Conservation (phyloP, 768 basidiomycete species). For the Kwoniella mangroviensis region DNA sequence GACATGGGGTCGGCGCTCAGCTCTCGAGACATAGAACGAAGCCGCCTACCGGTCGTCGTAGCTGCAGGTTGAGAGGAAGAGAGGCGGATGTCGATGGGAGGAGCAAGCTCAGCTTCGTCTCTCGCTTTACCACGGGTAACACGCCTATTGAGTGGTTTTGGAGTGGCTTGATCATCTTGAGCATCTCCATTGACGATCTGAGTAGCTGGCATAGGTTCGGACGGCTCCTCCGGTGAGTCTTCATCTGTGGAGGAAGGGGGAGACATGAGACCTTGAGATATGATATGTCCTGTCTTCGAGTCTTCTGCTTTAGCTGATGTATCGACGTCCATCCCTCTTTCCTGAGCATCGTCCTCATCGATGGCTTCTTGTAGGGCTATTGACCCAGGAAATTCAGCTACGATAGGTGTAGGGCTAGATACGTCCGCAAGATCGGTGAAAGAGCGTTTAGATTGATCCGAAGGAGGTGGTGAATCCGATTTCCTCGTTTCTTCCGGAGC, state of each 20-base stretch:
- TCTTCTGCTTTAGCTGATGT: not conserved
- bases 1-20: constrained; percentile 4
- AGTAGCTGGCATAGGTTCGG: constrained; percentile 12
- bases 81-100: constrained; percentile 13
- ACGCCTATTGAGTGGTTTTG: constrained; percentile 8
- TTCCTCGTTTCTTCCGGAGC: not conserved
- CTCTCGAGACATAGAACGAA: constrained; percentile 28
- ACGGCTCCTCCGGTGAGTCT: not conserved
- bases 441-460: constrained; percentile 16
- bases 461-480: not conserved
- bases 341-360: constrained; percentile 25
- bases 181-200: constrained; percentile 8
- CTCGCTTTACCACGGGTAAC: constrained; percentile 8
- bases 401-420: constrained; percentile 15
- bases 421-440: constrained; percentile 27
- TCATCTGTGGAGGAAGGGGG: constrained; percentile 21
- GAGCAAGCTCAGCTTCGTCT: constrained; percentile 5
- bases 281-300: constrained; percentile 13
- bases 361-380: constrained; percentile 31
- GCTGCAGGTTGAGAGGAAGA: constrained; percentile 9
- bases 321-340: constrained; percentile 5
- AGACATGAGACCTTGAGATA: constrained; percentile 26
- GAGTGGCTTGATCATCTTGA: constrained; percentile 9
- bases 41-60: constrained; percentile 7
- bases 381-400: constrained; percentile 24